Evolutionary conservation across 164 flowering plant species (phyloP), one percentile per base, ranked within the genome.

Genomic region (Vitis amurensis): DNA sequence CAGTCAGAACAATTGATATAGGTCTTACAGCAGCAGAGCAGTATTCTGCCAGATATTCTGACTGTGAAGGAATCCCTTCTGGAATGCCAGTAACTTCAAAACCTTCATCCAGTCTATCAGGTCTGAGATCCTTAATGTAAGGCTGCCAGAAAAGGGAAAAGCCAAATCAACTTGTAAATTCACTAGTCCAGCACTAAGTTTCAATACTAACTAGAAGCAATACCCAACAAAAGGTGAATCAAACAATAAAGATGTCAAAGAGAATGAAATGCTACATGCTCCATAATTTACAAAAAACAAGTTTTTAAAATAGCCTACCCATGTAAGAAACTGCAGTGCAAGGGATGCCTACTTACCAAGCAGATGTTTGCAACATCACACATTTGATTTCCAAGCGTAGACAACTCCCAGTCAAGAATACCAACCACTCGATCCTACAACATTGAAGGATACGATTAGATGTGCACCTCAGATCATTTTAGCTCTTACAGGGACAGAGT

Each of bases 351-450:
- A 60, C 31, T 47, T 89, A 93, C 99, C 99, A 96, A 9, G 83
- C 90, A 89, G 85, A 77, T 88, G 83, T 87, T 82, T 62, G 99
- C 97, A 80, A 93, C 94, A 84, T 96, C 99, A 66, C 89, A 89
- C 98, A 96, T 96, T 77, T 93, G 97, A 74, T 96, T 96, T 57
- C 99, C 99, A 71, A 96, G 84, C 11, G 99, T 96, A 59, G 97
- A 93, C 61, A 96, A 67, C 76, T 96, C 99, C 99, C 99, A 96
- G 76, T 96, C 99, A 77, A 96, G 95, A 80, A 96, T 86, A 67
- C 99, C 99, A 83, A 96, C 86, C 64, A 96, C 95, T 68, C 86
- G 86, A 78, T 96, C 99, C 99, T 96, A 97, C 82, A 86, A 3
- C 70, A 73, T 51, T 55, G 69, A 44, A 64, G 27, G 17, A 64